Evolutionary conservation across 1,284 basidiomycete genomes (phyloP).

Genomic region (Abortiporus biennis): DNA sequence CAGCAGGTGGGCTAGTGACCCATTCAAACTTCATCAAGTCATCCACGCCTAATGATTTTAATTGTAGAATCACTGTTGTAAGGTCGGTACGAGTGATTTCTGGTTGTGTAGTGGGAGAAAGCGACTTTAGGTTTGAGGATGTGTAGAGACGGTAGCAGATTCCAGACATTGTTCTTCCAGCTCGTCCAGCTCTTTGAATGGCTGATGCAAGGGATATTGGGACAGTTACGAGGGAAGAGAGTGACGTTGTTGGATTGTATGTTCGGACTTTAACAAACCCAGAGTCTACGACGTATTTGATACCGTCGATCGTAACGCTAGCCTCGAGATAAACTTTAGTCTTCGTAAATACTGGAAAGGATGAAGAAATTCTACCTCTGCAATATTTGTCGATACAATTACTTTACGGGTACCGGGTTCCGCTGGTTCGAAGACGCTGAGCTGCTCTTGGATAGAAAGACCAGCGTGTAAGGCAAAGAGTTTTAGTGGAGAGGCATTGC

Average conservation of each 20-base stretch:
- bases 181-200: constrained; percentile 84
- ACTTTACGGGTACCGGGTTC: constrained; percentile 80
- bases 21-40: constrained; percentile 97
- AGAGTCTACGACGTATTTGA: constrained; percentile 92
- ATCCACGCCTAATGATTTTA: constrained; percentile 92
- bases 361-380: constrained; percentile 55
- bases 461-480: constrained; percentile 87
- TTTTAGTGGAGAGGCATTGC: constrained; percentile 50
- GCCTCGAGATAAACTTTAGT: constrained; percentile 41
- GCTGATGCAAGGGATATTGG: constrained; percentile 82
- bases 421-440: constrained; percentile 76
- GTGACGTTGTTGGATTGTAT: constrained; percentile 76
- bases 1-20: constrained; percentile 84
- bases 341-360: neutral
- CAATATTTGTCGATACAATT: constrained; percentile 93
- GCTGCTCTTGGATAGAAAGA: constrained; percentile 80
- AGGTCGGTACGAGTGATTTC: constrained; percentile 90
- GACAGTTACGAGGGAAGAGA: constrained; percentile 78
- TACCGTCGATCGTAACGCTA: constrained; percentile 93
- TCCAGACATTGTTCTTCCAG: constrained; percentile 86
- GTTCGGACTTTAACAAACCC: constrained; percentile 93
- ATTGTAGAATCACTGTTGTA: constrained; percentile 82
- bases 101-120: constrained; percentile 71
- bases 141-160: constrained; percentile 94
- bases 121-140: constrained; percentile 46